Conservation (phyloP, 148 eudicot species). For the Suaeda aralocaspica region DNA sequence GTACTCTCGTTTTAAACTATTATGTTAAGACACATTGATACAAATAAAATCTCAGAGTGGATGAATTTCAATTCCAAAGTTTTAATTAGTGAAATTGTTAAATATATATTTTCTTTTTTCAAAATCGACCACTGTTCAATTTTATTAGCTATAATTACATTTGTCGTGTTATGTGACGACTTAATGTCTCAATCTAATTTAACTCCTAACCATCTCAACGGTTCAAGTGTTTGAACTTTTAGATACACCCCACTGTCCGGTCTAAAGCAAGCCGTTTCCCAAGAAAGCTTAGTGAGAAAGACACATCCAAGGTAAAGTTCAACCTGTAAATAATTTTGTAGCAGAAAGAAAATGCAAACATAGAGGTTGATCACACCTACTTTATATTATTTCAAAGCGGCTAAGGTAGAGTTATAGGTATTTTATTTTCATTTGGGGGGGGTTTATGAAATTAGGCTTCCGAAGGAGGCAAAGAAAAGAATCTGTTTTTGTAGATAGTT, state of each 20-base stretch:
- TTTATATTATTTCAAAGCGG: constrained; percentile 10
- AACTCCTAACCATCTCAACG: background rate
- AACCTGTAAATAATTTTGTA: background rate
- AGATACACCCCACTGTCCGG: constrained; percentile 11
- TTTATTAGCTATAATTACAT: too few relatives aligned
- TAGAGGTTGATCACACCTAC: background rate
- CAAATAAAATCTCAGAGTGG: too few relatives aligned
- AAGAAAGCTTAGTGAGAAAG: background rate
- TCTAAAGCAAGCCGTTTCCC: background rate
- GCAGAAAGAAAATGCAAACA: constrained; percentile 2
- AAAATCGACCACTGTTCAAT: too few relatives aligned
- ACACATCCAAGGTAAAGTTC: background rate
- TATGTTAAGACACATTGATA: too few relatives aligned
- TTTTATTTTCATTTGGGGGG: background rate
- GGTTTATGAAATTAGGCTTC: constrained; percentile 4
- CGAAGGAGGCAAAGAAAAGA: constrained; percentile 29
- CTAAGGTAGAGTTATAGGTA: background rate
- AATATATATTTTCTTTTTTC: too few relatives aligned
- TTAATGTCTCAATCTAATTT: background rate
- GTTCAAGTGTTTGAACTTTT: constrained; percentile 15
- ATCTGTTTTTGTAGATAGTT: constrained; percentile 27
- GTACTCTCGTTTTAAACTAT: too few relatives aligned
- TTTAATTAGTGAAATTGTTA: too few relatives aligned
- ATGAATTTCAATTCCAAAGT: too few relatives aligned
- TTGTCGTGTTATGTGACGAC: background rate